Evolutionary conservation across 129 eudicot genomes (phyloP).

Genomic region (Centella asiatica): DNA sequence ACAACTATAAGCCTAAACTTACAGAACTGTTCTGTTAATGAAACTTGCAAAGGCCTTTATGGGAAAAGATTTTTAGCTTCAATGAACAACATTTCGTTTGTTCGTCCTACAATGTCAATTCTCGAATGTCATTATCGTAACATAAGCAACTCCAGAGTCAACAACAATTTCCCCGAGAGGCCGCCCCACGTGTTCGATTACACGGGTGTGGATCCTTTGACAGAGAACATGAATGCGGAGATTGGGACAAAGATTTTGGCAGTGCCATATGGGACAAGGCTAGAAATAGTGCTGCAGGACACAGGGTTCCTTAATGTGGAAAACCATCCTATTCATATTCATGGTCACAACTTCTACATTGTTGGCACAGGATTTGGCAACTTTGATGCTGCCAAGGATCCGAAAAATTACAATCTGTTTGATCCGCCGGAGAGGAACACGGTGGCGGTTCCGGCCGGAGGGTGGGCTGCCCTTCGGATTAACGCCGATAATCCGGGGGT

Average conservation of each 20-base stretch:
- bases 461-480: slow-evolving; percentile 71
- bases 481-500: slow-evolving; percentile 77
- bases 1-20: slow-evolving; percentile 63
- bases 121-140: slow-evolving; percentile 49
- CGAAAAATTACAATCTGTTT: slow-evolving; percentile 37
- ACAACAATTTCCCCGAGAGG: slow-evolving; percentile 41
- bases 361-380: slow-evolving; percentile 75
- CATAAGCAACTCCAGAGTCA: neutral
- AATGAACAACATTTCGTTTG: slow-evolving; percentile 73
- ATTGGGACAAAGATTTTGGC: slow-evolving; percentile 53
- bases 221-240: slow-evolving; percentile 49
- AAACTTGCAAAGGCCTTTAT: slow-evolving; percentile 49
- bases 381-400: slow-evolving; percentile 40
- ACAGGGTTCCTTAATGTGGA: slow-evolving; percentile 61
- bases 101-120: slow-evolving; percentile 50
- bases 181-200: slow-evolving; percentile 58
- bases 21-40: slow-evolving; percentile 56
- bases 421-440: slow-evolving; percentile 92
- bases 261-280: slow-evolving; percentile 49
- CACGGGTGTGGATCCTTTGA: slow-evolving; percentile 52
- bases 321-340: slow-evolving; percentile 77
- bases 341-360: slow-evolving; percentile 70
- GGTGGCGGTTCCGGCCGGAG: slow-evolving; percentile 71
- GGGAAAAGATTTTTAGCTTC: slow-evolving; percentile 50
- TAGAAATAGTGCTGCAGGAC: slow-evolving; percentile 68